These are phyloP conservation scores for Trichoderma sp. DNA, from an alignment of 2,329 filamentous ascomycete genomes.

Conservation along the genomic window DNA sequence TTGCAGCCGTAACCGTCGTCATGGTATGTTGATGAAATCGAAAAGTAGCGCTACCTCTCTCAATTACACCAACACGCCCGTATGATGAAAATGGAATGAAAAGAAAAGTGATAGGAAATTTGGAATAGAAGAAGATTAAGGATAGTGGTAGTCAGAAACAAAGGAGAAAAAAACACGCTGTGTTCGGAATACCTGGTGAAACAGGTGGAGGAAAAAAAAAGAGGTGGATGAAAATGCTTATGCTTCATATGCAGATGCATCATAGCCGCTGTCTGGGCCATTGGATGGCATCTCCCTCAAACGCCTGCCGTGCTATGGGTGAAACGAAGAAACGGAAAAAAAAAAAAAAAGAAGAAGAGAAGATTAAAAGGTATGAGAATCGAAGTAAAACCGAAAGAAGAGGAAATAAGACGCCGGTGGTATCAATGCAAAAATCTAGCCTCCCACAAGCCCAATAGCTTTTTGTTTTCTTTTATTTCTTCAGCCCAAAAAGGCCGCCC, in stretches of 20 bases:
- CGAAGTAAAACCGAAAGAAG: slow-evolving; percentile 15
- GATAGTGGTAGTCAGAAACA: slow-evolving; percentile 1
- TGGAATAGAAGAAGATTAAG: slow-evolving; percentile 15
- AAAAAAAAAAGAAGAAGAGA: not conserved
- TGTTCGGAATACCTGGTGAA: slow-evolving; percentile 2
- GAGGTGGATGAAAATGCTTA: slow-evolving; percentile 18
- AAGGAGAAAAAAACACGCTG: slow-evolving; percentile 1
- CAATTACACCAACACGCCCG: not conserved
- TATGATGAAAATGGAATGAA: slow-evolving; percentile 11
- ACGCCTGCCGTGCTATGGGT: slow-evolving; percentile 24
- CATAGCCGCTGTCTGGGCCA: slow-evolving; percentile 15
- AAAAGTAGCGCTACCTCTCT: not conserved
- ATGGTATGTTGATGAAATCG: slow-evolving; percentile 24
- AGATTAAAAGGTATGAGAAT: slow-evolving; percentile 23
- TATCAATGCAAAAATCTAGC: slow-evolving; percentile 21
- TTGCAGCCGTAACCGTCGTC: slow-evolving; percentile 30
- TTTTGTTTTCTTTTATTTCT: slow-evolving; percentile 29
- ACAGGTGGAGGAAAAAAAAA: not conserved
- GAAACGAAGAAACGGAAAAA: not conserved
- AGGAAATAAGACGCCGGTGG: slow-evolving; percentile 18
- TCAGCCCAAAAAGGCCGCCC: slow-evolving; percentile 47
- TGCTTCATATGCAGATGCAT: slow-evolving; percentile 21
- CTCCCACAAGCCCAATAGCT: not conserved
- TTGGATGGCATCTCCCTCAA: slow-evolving; percentile 19
- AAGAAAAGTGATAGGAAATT: not conserved